Percentiles rank a stretch among this genome's conserved stretches.
Evolutionary conservation across 2,329 filamentous ascomycete species (phyloP).

Genomic region (Domatiomyces globalis): DNA sequence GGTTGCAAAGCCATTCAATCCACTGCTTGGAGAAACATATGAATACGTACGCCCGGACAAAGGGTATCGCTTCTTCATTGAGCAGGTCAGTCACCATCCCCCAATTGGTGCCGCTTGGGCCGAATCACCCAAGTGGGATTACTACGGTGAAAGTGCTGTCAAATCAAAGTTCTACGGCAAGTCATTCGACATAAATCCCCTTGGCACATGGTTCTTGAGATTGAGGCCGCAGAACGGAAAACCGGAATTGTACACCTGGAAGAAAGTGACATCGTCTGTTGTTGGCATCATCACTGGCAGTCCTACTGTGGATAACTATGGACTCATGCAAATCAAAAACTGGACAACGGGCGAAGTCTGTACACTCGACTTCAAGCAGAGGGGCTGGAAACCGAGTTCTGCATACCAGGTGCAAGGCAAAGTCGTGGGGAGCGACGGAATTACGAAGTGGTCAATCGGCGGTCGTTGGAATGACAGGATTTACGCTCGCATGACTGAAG

Average conservation of each 20-base stretch:
- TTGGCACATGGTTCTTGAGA: slow-evolving; percentile 92
- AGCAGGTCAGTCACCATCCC: slow-evolving; percentile 96
- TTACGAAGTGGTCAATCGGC: slow-evolving; percentile 75
- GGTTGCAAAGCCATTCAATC: slow-evolving; percentile 97
- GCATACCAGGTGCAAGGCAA: slow-evolving; percentile 82
- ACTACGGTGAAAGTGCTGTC: slow-evolving; percentile 87
- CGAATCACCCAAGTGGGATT: slow-evolving; percentile 87
- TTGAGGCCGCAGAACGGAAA: slow-evolving; percentile 62
- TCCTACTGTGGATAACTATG: slow-evolving; percentile 95
- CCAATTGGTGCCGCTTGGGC: slow-evolving; percentile 87
- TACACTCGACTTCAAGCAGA: slow-evolving; percentile 78
- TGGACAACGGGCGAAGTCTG: slow-evolving; percentile 91
- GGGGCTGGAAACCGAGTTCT: slow-evolving; percentile 88
- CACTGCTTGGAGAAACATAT: slow-evolving; percentile 87
- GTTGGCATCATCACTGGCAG: slow-evolving; percentile 96
- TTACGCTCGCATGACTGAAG: slow-evolving; percentile 83
- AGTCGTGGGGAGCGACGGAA: slow-evolving; percentile 64
- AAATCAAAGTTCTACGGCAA: slow-evolving; percentile 96
- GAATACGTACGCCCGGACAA: slow-evolving; percentile 94
- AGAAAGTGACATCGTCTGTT: slow-evolving; percentile 96
- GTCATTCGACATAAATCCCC: slow-evolving; percentile 90
- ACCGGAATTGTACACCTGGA: slow-evolving; percentile 92
- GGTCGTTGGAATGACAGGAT: slow-evolving; percentile 96
- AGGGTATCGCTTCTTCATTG: slow-evolving; percentile 94
- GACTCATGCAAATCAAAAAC: slow-evolving; percentile 93